phyloP scores from a whole-genome alignment of 2,329 filamentous ascomycete genomes.

The Arthrinium puccinioides region DNA sequence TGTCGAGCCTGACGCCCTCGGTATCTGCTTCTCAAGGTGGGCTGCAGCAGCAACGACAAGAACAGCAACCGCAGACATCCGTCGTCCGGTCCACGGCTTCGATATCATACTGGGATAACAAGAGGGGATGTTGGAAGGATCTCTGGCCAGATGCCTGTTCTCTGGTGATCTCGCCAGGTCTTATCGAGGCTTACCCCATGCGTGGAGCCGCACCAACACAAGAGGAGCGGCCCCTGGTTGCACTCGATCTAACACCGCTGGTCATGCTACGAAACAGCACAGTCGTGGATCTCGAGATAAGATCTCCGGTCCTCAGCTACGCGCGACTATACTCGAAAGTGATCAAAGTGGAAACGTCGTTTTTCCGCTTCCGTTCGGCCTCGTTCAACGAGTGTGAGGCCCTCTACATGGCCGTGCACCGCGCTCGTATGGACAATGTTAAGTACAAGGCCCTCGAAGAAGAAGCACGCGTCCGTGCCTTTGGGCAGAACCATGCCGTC shows the following conservation, averaged over 20 bases:
- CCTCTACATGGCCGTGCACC: constrained; percentile 81
- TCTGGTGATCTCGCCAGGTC: constrained; percentile 49
- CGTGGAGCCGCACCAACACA: constrained; percentile 27
- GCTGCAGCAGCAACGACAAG: constrained; percentile 22
- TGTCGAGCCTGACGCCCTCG: constrained; percentile 62
- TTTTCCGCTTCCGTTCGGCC: constrained; percentile 85
- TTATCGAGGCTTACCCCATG: constrained; percentile 49
- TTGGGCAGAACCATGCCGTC: constrained; percentile 47
- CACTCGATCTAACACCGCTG: constrained; percentile 82
- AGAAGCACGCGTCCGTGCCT: constrained; percentile 65
- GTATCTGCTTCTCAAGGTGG: constrained; percentile 72
- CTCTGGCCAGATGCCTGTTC: constrained; percentile 44
- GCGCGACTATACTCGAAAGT: constrained; percentile 55
- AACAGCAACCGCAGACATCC: not conserved
- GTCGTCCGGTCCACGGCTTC: constrained; percentile 35
- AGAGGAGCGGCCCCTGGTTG: constrained; percentile 43
- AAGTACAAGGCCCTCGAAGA: constrained; percentile 69
- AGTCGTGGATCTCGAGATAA: constrained; percentile 86
- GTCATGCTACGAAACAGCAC: constrained; percentile 88
- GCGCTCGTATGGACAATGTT: constrained; percentile 83
- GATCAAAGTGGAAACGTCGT: constrained; percentile 54
- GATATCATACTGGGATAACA: constrained; percentile 57
- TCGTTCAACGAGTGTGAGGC: constrained; percentile 70
- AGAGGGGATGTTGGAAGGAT: constrained; percentile 53
- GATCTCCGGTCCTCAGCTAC: constrained; percentile 68